Conservation (phyloP, 768 basidiomycete species). For the Termitomyces sp. region DNA sequence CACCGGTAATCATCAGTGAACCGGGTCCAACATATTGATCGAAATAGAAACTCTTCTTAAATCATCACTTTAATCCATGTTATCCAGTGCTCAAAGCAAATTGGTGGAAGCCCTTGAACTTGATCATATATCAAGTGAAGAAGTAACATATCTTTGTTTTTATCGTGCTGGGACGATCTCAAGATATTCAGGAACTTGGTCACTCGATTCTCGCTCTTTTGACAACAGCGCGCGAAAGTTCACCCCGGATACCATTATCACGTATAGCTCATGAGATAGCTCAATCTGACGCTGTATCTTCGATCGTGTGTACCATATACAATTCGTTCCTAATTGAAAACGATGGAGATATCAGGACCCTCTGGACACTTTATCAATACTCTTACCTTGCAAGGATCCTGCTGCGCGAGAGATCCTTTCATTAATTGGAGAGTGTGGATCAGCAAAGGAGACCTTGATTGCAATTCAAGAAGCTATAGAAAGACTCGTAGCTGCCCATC, state of each 20-base stretch:
- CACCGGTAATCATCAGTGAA: too few relatives aligned
- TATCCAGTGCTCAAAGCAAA: conserved; percentile 1
- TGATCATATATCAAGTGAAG: conserved; percentile 6
- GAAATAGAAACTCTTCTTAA: background rate
- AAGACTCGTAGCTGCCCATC: conserved; percentile 21
- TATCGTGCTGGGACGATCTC: background rate
- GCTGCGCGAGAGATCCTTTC: conserved; percentile 32
- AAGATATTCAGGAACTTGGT: conserved; percentile 4
- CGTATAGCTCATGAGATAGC: conserved; percentile 26
- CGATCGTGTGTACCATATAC: conserved; percentile 14
- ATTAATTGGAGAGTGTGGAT: conserved; percentile 33
- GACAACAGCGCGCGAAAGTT: conserved; percentile 22
- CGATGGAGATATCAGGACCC: conserved; percentile 30
- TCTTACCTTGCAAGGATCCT: conserved; percentile 31
- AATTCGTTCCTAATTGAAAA: background rate
- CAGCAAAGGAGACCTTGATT: conserved; percentile 42
- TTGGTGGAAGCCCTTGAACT: conserved; percentile 4
- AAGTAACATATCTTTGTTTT: background rate
- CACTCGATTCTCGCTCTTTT: conserved; percentile 25
- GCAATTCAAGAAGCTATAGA: conserved; percentile 41
- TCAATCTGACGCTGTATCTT: conserved; percentile 16
- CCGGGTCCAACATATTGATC: too few relatives aligned
- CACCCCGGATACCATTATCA: conserved; percentile 21
- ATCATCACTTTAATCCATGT: conserved; percentile 1
- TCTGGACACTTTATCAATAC: conserved; percentile 32